Conservation (phyloP, 2,329 filamentous ascomycete genomes). For the Penicillium brasilianum region DNA sequence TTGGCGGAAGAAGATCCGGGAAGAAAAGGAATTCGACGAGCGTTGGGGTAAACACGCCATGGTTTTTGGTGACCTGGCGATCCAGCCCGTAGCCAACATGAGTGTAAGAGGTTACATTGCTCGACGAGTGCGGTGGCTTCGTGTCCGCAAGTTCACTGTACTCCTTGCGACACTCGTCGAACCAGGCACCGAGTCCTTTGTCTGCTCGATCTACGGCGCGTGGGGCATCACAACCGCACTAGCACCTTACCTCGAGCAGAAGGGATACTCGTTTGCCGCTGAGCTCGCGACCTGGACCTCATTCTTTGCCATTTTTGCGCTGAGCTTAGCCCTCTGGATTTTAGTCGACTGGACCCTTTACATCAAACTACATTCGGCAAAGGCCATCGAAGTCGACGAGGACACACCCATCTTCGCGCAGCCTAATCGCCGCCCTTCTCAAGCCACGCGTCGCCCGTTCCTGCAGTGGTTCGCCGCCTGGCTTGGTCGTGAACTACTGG, state of each 20-base stretch:
- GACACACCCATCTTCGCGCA: conserved; percentile 76
- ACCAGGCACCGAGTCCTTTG: conserved; percentile 84
- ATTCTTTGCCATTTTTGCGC: conserved; percentile 69
- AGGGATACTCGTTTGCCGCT: conserved; percentile 46
- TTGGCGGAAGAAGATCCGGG: conserved; percentile 64
- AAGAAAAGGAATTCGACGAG: conserved; percentile 45
- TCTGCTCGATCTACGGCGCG: conserved; percentile 81
- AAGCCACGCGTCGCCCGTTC: conserved; percentile 61
- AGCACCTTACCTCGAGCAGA: conserved; percentile 61
- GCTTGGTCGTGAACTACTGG: conserved; percentile 80
- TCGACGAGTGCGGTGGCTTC: conserved; percentile 84
- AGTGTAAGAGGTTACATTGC: conserved; percentile 76
- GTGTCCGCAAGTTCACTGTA: conserved; percentile 94
- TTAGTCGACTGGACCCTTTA: conserved; percentile 75
- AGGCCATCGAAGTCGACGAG: conserved; percentile 71
- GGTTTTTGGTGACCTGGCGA: conserved; percentile 80
- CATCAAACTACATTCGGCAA: conserved; percentile 72
- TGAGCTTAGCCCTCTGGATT: conserved; percentile 73
- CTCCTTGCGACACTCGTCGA: conserved; percentile 87
- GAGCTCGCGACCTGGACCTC: conserved; percentile 70
- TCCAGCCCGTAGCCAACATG: conserved; percentile 88
- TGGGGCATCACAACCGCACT: conserved; percentile 75
- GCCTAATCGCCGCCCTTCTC: conserved; percentile 48
- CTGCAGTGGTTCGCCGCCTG: conserved; percentile 78
- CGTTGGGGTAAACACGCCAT: conserved; percentile 77